phyloP scores from a whole-genome alignment of 345 rosid genomes.

The Passiflora organensis region DNA sequence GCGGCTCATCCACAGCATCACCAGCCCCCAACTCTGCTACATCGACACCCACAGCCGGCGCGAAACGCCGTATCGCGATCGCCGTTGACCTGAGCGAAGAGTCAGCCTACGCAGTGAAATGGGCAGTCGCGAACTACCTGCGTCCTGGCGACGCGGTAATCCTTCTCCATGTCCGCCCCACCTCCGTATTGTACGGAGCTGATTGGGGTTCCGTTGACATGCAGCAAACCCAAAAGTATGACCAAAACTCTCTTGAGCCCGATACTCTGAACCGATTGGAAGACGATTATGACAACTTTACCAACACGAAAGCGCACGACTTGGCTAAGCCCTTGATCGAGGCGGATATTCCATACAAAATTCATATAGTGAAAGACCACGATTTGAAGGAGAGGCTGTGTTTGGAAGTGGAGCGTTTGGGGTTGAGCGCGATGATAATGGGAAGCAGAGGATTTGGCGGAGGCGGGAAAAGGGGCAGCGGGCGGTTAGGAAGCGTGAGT shows the following conservation, averaged over 20 bases:
- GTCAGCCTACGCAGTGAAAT: constrained; percentile 25
- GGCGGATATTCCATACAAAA: constrained; percentile 22
- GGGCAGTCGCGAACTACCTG: constrained; percentile 30
- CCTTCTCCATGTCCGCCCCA: constrained; percentile 31
- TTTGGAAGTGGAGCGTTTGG: constrained; percentile 29
- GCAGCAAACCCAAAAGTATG: constrained; percentile 18
- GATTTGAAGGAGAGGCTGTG: constrained; percentile 33
- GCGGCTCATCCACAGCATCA: constrained; percentile 1
- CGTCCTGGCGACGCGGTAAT: constrained; percentile 63
- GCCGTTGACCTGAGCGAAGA: constrained; percentile 29
- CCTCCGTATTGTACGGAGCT: constrained; percentile 83
- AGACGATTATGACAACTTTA: constrained; percentile 69
- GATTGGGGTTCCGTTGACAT: constrained; percentile 86
- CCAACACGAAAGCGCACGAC: constrained; percentile 15
- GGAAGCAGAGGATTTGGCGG: constrained; percentile 34
- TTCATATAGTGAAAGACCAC: constrained; percentile 31
- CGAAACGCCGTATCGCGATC: constrained; percentile 28
- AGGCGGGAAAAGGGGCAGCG: constrained; percentile 10
- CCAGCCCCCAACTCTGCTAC: constrained; percentile 1
- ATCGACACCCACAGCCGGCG: constrained; percentile 7
- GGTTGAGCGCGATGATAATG: constrained; percentile 29
- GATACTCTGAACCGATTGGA: constrained; percentile 28
- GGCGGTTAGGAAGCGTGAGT: constrained; percentile 22
- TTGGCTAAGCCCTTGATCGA: constrained; percentile 27
- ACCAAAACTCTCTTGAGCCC: background rate